phyloP scores from a whole-genome alignment of 1,139 yeast species.

The Meyerozyma guilliermondii region DNA sequence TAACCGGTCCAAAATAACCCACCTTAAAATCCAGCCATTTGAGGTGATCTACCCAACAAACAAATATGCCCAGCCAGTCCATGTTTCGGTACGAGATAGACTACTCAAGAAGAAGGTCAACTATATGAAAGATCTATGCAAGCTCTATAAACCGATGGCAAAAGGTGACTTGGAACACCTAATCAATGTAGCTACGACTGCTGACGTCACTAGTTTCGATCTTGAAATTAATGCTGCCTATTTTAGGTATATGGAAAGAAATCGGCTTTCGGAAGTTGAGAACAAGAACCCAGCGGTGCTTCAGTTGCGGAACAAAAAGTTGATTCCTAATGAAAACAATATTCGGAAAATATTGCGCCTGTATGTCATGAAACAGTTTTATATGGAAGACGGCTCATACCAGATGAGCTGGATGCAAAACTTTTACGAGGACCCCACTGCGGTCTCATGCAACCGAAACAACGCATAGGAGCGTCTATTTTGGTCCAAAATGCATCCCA shows the following conservation, averaged over 20 bases:
- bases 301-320: slow-evolving; percentile 20
- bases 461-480: not conserved
- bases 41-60: slow-evolving; percentile 32
- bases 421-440: slow-evolving; percentile 15
- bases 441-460: not conserved
- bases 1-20: slow-evolving; percentile 16
- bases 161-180: slow-evolving; percentile 15
- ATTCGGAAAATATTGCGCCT: slow-evolving; percentile 23
- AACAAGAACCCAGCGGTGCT: slow-evolving; percentile 12
- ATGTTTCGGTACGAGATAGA: slow-evolving; percentile 23
- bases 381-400: slow-evolving; percentile 12
- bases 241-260: slow-evolving; percentile 23
- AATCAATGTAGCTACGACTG: slow-evolving; percentile 11
- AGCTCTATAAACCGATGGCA: slow-evolving; percentile 19
- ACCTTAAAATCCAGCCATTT: slow-evolving; percentile 22
- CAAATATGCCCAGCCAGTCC: slow-evolving; percentile 28
- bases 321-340: slow-evolving; percentile 29
- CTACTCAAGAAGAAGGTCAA: slow-evolving; percentile 21
- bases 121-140: slow-evolving; percentile 17
- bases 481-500: not conserved
- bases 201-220: slow-evolving; percentile 4
- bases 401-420: slow-evolving; percentile 21
- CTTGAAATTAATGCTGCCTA: slow-evolving; percentile 22
- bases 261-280: slow-evolving; percentile 12
- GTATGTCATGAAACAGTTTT: slow-evolving; percentile 32